Conservation (phyloP, 2,329 filamentous ascomycete species). For the Exophiala viscosa region DNA sequence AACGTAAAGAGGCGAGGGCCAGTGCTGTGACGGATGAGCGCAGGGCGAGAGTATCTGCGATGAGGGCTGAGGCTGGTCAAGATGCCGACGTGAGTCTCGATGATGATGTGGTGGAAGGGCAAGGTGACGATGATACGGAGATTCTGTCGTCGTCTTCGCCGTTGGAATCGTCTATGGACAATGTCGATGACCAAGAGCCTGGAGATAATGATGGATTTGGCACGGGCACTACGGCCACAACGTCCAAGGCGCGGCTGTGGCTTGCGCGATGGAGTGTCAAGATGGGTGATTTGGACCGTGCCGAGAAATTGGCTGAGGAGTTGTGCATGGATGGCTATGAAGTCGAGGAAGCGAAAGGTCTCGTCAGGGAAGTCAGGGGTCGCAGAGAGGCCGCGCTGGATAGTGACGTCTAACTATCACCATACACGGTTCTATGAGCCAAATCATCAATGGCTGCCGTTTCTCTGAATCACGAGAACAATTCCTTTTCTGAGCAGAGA, state of each 20-base stretch:
- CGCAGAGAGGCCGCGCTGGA: conserved; percentile 55
- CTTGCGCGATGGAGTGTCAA: conserved; percentile 78
- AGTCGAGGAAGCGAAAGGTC: conserved; percentile 91
- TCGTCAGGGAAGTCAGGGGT: conserved; percentile 80
- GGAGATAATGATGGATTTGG: conserved; percentile 48
- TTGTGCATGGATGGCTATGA: conserved; percentile 94
- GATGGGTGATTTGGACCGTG: conserved; percentile 68
- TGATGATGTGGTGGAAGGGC: conserved; percentile 33
- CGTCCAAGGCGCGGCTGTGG: conserved; percentile 91
- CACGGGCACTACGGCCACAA: conserved; percentile 84
- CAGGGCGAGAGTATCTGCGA: conserved; percentile 4
- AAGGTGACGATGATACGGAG: conserved; percentile 37
- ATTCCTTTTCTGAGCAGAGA: too few species aligned
- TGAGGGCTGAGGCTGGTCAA: conserved; percentile 6
- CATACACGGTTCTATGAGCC: background rate
- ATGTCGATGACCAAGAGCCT: conserved; percentile 38
- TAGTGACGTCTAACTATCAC: background rate
- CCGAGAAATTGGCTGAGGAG: conserved; percentile 79
- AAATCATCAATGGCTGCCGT: too few species aligned
- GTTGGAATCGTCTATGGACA: conserved; percentile 25
- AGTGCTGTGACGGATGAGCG: conserved; percentile 16
- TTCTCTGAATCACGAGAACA: too few species aligned
- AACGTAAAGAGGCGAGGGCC: conserved; percentile 14
- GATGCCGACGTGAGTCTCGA: conserved; percentile 7
- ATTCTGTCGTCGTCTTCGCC: conserved; percentile 21